Conservation (phyloP, 169 alveolate species). For the Eimeria sp. region DNA sequence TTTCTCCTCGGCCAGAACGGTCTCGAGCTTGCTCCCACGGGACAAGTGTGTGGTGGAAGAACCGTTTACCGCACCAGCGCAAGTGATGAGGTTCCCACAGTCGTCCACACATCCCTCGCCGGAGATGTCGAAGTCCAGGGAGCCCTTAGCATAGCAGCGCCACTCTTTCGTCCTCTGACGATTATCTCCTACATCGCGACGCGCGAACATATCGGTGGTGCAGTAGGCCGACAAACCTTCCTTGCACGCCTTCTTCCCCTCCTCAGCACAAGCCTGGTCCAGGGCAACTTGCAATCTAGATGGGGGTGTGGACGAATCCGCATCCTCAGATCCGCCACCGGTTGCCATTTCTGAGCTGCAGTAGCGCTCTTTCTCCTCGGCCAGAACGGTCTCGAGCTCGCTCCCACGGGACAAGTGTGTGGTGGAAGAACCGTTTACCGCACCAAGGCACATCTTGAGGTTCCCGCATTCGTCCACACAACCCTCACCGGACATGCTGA, state of each 20-base stretch:
- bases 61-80: not conserved
- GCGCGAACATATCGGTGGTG: not conserved
- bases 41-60: not conserved
- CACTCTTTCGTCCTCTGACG: not conserved
- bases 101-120: not conserved
- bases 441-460: not conserved
- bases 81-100: not conserved
- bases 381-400: not conserved
- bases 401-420: not conserved
- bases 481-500: not conserved
- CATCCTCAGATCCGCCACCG: not conserved
- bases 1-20: not conserved
- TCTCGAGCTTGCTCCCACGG: not conserved
- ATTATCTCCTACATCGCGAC: not conserved
- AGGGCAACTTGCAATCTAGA: not conserved
- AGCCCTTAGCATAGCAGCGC: not conserved
- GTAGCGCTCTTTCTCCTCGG: not conserved
- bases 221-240: not conserved
- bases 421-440: not conserved
- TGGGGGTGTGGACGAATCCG: not conserved
- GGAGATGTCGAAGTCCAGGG: not conserved
- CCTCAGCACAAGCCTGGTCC: not conserved
- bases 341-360: not conserved
- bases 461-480: conserved; percentile 30
- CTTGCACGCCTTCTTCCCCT: not conserved